Evolutionary conservation across 169 alveolate genomes (phyloP).

Genomic region (Plasmodium knowlesi): DNA sequence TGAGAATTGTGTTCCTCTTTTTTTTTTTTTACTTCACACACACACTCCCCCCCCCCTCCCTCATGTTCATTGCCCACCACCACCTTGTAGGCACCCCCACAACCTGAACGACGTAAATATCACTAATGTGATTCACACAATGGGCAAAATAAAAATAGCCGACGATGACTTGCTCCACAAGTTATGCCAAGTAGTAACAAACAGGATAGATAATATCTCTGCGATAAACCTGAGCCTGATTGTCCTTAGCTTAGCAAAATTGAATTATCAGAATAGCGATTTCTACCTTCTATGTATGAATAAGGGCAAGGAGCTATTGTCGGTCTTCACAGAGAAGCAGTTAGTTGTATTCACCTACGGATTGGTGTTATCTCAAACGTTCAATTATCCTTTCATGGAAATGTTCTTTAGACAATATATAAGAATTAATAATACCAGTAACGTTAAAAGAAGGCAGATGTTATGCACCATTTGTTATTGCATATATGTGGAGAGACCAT

Average conservation of each 20-base stretch:
- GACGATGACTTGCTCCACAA: conserved; percentile 23
- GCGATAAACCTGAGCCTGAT: conserved; percentile 52
- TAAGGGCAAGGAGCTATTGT: conserved; percentile 40
- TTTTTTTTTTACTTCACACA: no score
- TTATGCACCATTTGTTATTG: conserved; percentile 41
- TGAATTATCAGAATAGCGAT: conserved; percentile 6
- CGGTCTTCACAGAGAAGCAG: conserved; percentile 43
- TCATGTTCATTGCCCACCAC: no score
- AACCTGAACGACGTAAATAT: conserved; percentile 35
- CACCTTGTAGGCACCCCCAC: no score
- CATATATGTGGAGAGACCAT: conserved; percentile 12
- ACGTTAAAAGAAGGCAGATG: conserved; percentile 8
- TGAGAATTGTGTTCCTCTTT: no score
- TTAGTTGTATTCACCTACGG: conserved; percentile 46
- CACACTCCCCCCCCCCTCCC: no score
- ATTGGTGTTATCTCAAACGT: conserved; percentile 21
- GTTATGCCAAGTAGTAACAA: conserved; percentile 16
- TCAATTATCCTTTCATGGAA: conserved; percentile 36
- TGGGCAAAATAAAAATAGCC: conserved; percentile 37
- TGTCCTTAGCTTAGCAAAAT: conserved; percentile 32
- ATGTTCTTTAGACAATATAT: conserved; percentile 28
- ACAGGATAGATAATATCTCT: conserved; percentile 41
- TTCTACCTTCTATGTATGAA: conserved; percentile 28
- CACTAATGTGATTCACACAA: conserved; percentile 37
- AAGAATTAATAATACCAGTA: neutral